A percentile compares a stretch with the other conserved stretches of the same genome.
phyloP scores from a whole-genome alignment of 371 early-diverging fungal species.

The Rhizopus arrhizus region DNA sequence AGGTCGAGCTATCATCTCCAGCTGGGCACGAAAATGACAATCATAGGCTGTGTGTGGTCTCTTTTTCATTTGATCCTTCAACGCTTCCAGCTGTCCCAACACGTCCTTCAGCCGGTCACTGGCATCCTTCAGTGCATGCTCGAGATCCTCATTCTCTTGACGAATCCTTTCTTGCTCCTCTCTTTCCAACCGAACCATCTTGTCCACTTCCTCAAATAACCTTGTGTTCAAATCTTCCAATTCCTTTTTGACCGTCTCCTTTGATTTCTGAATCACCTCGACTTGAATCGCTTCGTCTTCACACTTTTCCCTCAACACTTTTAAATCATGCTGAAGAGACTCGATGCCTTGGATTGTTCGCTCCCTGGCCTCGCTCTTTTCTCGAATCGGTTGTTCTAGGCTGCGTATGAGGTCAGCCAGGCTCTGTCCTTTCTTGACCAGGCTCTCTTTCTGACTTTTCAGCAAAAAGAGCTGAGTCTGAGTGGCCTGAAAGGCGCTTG shows the following conservation, averaged over 20 bases:
- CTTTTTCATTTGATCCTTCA: neutral
- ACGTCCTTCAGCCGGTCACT: slow-evolving; percentile 51
- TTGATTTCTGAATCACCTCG: slow-evolving; percentile 61
- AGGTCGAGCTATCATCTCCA: slow-evolving; percentile 17
- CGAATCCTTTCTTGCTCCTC: slow-evolving; percentile 48
- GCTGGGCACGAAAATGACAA: slow-evolving; percentile 27
- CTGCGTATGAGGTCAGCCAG: neutral
- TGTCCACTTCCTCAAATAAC: slow-evolving; percentile 75
- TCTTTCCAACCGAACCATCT: slow-evolving; percentile 68
- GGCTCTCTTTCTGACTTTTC: neutral
- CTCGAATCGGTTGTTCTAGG: slow-evolving; percentile 3
- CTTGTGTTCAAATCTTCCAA: slow-evolving; percentile 69
- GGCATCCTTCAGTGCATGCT: slow-evolving; percentile 21
- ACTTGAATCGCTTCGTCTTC: slow-evolving; percentile 63
- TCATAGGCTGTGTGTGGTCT: slow-evolving; percentile 5
- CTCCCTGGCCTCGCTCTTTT: slow-evolving; percentile 4
- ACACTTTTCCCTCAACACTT: slow-evolving; percentile 25
- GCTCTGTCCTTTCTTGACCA: slow-evolving; percentile 4
- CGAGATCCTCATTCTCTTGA: slow-evolving; percentile 31
- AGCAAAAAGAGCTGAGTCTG: slow-evolving; percentile 10
- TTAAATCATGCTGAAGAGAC: slow-evolving; percentile 27
- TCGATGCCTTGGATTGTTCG: slow-evolving; percentile 4
- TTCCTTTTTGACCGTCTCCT: slow-evolving; percentile 65
- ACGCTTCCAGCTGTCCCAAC: slow-evolving; percentile 55
- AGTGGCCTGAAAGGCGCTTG: neutral